Conservation (phyloP, 129 eudicot genomes). For the Tagetes patula region DNA sequence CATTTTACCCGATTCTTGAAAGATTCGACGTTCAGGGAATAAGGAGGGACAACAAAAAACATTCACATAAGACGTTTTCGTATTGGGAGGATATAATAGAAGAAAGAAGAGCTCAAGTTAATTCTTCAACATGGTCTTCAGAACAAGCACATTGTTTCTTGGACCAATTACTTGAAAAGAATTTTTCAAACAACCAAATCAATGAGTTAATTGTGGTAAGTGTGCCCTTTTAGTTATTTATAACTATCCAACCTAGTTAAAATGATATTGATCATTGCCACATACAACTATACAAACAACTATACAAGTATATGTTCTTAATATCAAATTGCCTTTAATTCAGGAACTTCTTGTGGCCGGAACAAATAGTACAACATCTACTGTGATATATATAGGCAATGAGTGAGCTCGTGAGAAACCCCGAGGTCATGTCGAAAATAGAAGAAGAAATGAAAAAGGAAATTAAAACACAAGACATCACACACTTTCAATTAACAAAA, state of each 20-base stretch:
- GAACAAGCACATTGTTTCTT: conserved; percentile 9
- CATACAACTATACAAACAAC: too few species aligned
- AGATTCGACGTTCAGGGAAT: conserved; percentile 23
- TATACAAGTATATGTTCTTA: too few species aligned
- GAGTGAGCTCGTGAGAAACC: background rate
- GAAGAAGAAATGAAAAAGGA: background rate
- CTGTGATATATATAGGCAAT: background rate
- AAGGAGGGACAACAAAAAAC: background rate
- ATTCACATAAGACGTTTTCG: background rate
- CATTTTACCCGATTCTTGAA: conserved; percentile 17
- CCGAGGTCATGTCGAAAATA: background rate
- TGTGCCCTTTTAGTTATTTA: background rate
- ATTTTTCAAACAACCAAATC: conserved; percentile 18
- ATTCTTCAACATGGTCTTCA: conserved; percentile 16
- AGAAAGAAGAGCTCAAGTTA: conserved; percentile 14
- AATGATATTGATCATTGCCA: too few species aligned
- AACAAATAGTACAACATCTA: background rate
- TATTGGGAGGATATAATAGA: conserved; percentile 23
- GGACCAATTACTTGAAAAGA: conserved; percentile 28
- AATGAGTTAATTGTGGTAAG: conserved; percentile 2
- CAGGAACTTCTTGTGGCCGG: background rate
- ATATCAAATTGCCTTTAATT: background rate
- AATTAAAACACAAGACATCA: background rate
- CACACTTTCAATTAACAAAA: background rate
- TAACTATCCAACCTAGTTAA: too few species aligned